Conservation (phyloP, 2,329 filamentous ascomycete genomes). For the Moelleriella libera region DNA sequence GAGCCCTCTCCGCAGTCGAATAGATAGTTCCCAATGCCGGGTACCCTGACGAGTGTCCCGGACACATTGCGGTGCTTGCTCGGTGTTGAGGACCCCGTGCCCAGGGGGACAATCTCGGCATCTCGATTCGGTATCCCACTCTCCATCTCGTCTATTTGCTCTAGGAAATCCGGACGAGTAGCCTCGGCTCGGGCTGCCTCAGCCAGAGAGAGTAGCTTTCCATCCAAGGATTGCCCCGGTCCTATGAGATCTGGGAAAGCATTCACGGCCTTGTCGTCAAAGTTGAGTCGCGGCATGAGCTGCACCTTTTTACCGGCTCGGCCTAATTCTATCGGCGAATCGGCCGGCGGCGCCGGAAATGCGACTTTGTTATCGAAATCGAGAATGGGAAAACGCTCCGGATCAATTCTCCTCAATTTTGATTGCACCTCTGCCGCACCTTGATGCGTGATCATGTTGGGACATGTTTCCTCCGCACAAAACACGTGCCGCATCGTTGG, state of each 20-base stretch:
- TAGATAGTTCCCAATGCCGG: conserved; percentile 74
- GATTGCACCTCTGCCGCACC: conserved; percentile 52
- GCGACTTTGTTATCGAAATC: conserved; percentile 40
- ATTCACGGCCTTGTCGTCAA: conserved; percentile 30
- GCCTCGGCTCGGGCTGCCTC: conserved; percentile 27
- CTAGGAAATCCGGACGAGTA: conserved; percentile 28
- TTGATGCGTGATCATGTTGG: conserved; percentile 61
- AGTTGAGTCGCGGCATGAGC: conserved; percentile 30
- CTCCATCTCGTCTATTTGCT: conserved; percentile 35
- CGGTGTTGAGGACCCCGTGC: conserved; percentile 80
- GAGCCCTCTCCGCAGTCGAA: conserved; percentile 91
- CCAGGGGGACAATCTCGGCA: conserved; percentile 72
- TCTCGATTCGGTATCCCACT: conserved; percentile 59
- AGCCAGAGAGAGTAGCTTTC: conserved; percentile 37
- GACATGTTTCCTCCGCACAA: conserved; percentile 57
- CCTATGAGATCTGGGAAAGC: conserved; percentile 31
- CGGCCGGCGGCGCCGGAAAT: conserved; percentile 10
- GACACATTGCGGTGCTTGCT: conserved; percentile 96
- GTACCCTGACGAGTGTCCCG: conserved; percentile 69
- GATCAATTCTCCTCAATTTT: conserved; percentile 58
- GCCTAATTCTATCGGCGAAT: conserved; percentile 20
- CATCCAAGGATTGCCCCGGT: conserved; percentile 23
- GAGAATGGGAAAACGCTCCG: conserved; percentile 58
- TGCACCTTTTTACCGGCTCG: conserved; percentile 28
- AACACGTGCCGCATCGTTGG: conserved; percentile 58